Conservation (phyloP, 768 basidiomycete species). For the Kwoniella dejecticola region DNA sequence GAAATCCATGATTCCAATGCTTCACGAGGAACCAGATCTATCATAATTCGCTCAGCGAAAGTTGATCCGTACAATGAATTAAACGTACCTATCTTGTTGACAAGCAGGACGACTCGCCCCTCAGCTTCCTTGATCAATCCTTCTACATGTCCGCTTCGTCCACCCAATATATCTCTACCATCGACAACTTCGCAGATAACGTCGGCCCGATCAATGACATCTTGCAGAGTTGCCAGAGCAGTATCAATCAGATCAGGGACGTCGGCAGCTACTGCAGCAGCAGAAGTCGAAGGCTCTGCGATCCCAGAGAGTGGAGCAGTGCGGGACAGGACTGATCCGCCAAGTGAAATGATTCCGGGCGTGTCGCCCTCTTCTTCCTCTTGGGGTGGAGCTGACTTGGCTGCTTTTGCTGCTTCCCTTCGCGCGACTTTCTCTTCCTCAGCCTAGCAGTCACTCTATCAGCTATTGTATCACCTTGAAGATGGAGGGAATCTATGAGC, state of each 20-base stretch:
- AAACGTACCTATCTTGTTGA: slow-evolving; percentile 79
- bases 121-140: slow-evolving; percentile 58
- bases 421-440: slow-evolving; percentile 67
- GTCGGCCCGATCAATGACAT: slow-evolving; percentile 75
- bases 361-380: slow-evolving; percentile 53
- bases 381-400: slow-evolving; percentile 52
- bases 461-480: no score
- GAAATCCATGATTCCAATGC: slow-evolving; percentile 69
- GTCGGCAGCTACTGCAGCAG: slow-evolving; percentile 58
- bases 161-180: slow-evolving; percentile 75
- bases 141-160: slow-evolving; percentile 69
- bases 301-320: slow-evolving; percentile 26
- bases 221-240: slow-evolving; percentile 64
- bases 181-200: slow-evolving; percentile 80
- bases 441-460: slow-evolving; percentile 61
- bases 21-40: slow-evolving; percentile 81
- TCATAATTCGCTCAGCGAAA: slow-evolving; percentile 5
- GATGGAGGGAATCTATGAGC: no score
- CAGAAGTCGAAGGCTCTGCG: slow-evolving; percentile 4
- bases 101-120: slow-evolving; percentile 65
- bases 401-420: slow-evolving; percentile 67
- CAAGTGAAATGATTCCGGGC: slow-evolving; percentile 48
- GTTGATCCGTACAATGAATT: not conserved
- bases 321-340: slow-evolving; percentile 32
- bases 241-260: slow-evolving; percentile 65